phyloP scores from a whole-genome alignment of 768 basidiomycete genomes.

The Lentinula boryana region DNA sequence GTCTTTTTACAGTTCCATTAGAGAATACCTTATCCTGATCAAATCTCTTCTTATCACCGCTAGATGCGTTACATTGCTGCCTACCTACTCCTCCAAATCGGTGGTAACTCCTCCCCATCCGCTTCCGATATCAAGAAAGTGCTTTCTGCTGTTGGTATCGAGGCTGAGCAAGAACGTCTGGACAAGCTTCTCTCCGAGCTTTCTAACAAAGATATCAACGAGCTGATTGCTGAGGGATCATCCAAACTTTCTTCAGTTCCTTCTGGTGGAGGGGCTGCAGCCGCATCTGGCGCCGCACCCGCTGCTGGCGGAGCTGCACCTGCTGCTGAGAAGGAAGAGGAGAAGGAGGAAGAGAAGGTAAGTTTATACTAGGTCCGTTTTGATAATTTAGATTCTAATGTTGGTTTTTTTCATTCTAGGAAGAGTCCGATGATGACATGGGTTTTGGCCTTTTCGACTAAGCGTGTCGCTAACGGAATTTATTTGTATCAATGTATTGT shows the following conservation, averaged over 20 bases:
- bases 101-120: constrained; percentile 85
- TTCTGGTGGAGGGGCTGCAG: constrained; percentile 81
- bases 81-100: constrained; percentile 94
- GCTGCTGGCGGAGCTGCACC: constrained; percentile 56
- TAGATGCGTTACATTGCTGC: constrained; percentile 91
- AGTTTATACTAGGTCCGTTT: constrained; percentile 14
- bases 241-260: constrained; percentile 95
- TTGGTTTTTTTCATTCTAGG: constrained; percentile 31
- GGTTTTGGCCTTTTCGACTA: constrained; percentile 99
- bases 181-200: constrained; percentile 85
- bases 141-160: constrained; percentile 80
- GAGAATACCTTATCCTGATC: neutral
- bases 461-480: constrained; percentile 8
- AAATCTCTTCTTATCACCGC: neutral
- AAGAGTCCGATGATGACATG: constrained; percentile 98
- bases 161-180: constrained; percentile 79
- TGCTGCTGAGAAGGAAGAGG: constrained; percentile 81
- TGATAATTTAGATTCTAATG: neutral
- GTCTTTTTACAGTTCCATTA: constrained; percentile 29
- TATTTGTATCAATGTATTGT: neutral
- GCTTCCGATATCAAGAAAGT: constrained; percentile 86
- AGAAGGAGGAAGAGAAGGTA: constrained; percentile 87
- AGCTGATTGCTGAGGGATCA: constrained; percentile 90
- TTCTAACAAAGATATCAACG: constrained; percentile 81
- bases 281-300: constrained; percentile 42